phyloP scores from a whole-genome alignment of 1,139 yeast species.

The Sugiyamaella neomexicana region DNA sequence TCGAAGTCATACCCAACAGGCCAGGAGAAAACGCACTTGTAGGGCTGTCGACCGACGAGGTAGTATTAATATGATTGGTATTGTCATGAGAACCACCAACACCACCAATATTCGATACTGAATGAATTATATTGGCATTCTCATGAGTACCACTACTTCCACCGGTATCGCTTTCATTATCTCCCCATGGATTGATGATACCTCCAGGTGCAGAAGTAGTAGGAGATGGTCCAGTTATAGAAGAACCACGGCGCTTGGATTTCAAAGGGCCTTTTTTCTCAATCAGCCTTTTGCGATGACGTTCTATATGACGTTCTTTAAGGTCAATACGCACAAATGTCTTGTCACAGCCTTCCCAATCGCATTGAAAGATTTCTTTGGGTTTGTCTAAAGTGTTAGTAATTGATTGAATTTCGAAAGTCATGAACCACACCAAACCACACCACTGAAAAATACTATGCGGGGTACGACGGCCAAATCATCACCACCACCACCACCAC shows the following conservation, averaged over 20 bases:
- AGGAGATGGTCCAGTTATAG: slow-evolving; percentile 20
- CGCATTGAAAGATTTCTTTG: slow-evolving; percentile 49
- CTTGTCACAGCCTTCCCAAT: slow-evolving; percentile 51
- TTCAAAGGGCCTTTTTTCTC: slow-evolving; percentile 23
- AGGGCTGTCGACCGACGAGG: slow-evolving; percentile 3
- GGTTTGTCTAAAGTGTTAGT: slow-evolving; percentile 35
- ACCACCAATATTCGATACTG: not conserved
- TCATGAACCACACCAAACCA: too few relatives aligned
- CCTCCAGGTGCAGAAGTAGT: not conserved
- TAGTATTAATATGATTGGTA: not conserved
- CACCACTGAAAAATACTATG: too few relatives aligned
- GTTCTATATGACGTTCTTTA: slow-evolving; percentile 46
- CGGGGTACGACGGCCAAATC: not conserved
- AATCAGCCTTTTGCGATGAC: slow-evolving; percentile 11
- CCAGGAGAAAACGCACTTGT: slow-evolving; percentile 17
- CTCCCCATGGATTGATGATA: slow-evolving; percentile 5
- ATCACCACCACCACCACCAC: too few relatives aligned
- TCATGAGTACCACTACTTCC: not conserved
- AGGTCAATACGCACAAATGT: slow-evolving; percentile 63
- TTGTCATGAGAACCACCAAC: not conserved
- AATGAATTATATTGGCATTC: not conserved
- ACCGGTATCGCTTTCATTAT: not conserved
- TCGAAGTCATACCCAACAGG: slow-evolving; percentile 13
- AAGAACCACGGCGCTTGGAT: slow-evolving; percentile 31
- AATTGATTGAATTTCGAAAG: too few relatives aligned